Conservation (phyloP, 768 basidiomycete species). For the Pisolithus sp. region DNA sequence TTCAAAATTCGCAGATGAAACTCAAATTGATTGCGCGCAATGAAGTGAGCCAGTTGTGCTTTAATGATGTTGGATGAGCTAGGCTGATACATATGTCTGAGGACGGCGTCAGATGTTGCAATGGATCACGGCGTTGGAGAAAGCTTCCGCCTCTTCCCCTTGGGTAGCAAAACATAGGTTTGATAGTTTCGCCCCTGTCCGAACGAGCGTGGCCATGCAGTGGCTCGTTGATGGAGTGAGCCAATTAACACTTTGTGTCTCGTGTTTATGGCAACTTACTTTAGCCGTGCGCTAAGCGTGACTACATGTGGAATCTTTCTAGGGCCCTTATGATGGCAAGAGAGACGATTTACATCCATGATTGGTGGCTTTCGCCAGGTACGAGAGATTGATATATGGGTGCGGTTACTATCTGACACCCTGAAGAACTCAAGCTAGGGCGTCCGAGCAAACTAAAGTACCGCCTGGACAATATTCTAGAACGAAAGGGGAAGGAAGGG, state of each 20-base stretch:
- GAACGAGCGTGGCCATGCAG: slow-evolving; percentile 89
- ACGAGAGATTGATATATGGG: slow-evolving; percentile 5
- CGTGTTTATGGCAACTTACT: background rate
- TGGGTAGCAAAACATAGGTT: slow-evolving; percentile 83
- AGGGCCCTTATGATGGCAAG: slow-evolving; percentile 86
- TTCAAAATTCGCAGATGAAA: slow-evolving; percentile 85
- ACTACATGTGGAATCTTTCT: slow-evolving; percentile 97
- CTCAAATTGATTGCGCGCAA: slow-evolving; percentile 84
- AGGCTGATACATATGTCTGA: slow-evolving; percentile 6
- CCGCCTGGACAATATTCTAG: slow-evolving; percentile 77
- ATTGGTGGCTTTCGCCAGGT: slow-evolving; percentile 97
- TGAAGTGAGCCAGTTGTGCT: slow-evolving; percentile 45
- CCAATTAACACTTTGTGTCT: slow-evolving; percentile 8
- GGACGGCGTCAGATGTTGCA: slow-evolving; percentile 89
- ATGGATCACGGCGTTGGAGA: slow-evolving; percentile 89
- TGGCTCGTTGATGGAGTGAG: slow-evolving; percentile 97
- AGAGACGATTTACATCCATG: slow-evolving; percentile 89
- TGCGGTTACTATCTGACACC: background rate
- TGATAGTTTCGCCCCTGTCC: slow-evolving; percentile 88
- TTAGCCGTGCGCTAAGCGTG: slow-evolving; percentile 49
- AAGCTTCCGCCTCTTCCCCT: slow-evolving; percentile 63
- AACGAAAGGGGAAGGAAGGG: slow-evolving; percentile 90
- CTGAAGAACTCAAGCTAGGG: slow-evolving; percentile 76
- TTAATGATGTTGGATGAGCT: background rate
- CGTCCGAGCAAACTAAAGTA: slow-evolving; percentile 81